phyloP scores from a whole-genome alignment of 768 basidiomycete species.

The Bullera alba region DNA sequence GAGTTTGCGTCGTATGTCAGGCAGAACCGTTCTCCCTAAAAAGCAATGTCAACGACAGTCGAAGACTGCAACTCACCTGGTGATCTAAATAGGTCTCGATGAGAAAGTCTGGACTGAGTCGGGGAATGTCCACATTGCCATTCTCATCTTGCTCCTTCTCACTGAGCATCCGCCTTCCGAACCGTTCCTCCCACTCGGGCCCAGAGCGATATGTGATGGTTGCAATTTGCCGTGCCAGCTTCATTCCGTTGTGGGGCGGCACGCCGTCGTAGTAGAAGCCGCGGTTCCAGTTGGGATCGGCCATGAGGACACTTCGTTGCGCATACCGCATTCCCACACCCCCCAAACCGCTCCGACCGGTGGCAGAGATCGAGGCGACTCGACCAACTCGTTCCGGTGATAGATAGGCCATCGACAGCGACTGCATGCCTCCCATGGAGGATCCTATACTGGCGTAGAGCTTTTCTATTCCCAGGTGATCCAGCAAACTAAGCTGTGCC shows the following conservation, averaged over 20 bases:
- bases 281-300: conserved; percentile 98
- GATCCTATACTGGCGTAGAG: conserved; percentile 90
- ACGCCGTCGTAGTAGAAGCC: conserved; percentile 93
- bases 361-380: conserved; percentile 89
- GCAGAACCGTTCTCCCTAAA: conserved; percentile 89
- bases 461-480: conserved; percentile 71
- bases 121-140: conserved; percentile 51
- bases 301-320: conserved; percentile 96
- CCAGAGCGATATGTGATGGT: conserved; percentile 99
- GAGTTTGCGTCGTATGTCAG: conserved; percentile 99
- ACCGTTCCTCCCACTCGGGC: conserved; percentile 98
- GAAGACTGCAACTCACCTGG: conserved; percentile 49
- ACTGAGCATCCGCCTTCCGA: conserved; percentile 58
- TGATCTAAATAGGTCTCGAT: conserved; percentile 99
- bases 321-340: conserved; percentile 94
- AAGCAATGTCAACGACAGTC: neutral
- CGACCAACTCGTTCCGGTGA: conserved; percentile 81
- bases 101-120: conserved; percentile 90
- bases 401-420: conserved; percentile 88
- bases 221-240: conserved; percentile 95
- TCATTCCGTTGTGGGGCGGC: conserved; percentile 98
- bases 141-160: conserved; percentile 30
- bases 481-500: conserved; percentile 80
- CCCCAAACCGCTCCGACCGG: conserved; percentile 81
- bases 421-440: conserved; percentile 98